phyloP scores from a whole-genome alignment of 345 rosid genomes.

The Bruguiera parviflora region DNA sequence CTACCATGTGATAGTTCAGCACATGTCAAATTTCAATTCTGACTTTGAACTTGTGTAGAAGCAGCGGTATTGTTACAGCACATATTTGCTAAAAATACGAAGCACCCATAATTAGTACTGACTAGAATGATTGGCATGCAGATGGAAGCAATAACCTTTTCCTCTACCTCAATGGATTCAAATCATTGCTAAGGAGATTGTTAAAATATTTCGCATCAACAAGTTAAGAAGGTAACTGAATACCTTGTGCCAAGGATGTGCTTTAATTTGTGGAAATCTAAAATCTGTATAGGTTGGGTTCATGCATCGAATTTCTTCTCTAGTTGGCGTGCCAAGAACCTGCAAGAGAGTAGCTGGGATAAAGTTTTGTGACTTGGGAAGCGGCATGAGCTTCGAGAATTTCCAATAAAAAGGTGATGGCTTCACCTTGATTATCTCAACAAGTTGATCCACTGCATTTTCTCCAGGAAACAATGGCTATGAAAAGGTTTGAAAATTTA shows the following conservation, averaged over 20 bases:
- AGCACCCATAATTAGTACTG: background rate
- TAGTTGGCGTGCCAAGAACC: slow-evolving; percentile 94
- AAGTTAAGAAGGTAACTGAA: background rate
- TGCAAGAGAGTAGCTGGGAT: slow-evolving; percentile 27
- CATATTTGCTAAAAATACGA: background rate
- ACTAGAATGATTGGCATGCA: background rate
- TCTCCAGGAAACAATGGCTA: slow-evolving; percentile 85
- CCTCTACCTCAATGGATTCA: no score
- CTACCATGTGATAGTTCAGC: no score
- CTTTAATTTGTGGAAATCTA: slow-evolving; percentile 73
- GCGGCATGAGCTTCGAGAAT: background rate
- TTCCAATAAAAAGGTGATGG: background rate
- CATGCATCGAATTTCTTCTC: slow-evolving; percentile 92
- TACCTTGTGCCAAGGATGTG: slow-evolving; percentile 92
- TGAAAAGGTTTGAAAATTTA: background rate
- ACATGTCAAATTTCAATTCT: no score
- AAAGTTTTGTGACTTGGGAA: slow-evolving; percentile 4
- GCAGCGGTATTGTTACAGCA: no score
- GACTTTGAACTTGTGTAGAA: no score
- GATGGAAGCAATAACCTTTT: no score
- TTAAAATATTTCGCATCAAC: no score
- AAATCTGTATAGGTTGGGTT: slow-evolving; percentile 79
- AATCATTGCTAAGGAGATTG: no score
- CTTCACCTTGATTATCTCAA: slow-evolving; percentile 73
- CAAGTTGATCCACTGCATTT: slow-evolving; percentile 84